These are phyloP conservation scores for Plasmodium chabaudi DNA, from an alignment of 169 alveolate genomes.

Conservation along the genomic window DNA sequence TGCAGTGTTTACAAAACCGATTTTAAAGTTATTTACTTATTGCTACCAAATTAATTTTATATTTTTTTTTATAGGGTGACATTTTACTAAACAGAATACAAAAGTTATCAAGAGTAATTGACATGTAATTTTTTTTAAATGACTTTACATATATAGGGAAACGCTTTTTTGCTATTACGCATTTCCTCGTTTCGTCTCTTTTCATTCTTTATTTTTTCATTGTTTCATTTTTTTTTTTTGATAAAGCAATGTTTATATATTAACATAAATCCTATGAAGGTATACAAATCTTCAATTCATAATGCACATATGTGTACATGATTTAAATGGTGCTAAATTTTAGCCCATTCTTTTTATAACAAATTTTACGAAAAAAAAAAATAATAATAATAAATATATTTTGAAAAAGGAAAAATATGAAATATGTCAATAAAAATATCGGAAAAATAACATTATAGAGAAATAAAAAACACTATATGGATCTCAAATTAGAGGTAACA, in stretches of 20 bases:
- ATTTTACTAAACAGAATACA: slow-evolving; percentile 93
- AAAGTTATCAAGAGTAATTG: slow-evolving; percentile 94
- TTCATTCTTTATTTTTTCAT: not conserved
- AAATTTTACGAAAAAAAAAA: not conserved
- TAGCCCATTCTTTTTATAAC: too few relatives aligned
- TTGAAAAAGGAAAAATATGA: not conserved
- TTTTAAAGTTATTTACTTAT: not conserved
- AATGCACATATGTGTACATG: too few relatives aligned
- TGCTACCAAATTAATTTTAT: slow-evolving; percentile 3
- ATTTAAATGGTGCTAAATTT: too few relatives aligned
- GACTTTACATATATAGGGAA: not conserved
- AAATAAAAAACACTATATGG: not conserved
- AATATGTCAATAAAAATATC: not conserved
- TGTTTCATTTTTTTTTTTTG: too few relatives aligned
- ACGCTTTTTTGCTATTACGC: not conserved
- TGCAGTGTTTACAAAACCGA: not conserved
- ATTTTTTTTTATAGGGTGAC: slow-evolving; percentile 86
- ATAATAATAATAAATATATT: not conserved
- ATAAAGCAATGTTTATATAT: too few relatives aligned
- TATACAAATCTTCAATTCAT: too few relatives aligned
- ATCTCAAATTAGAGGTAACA: slow-evolving; percentile 15
- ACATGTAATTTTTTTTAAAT: slow-evolving; percentile 84
- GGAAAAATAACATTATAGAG: not conserved
- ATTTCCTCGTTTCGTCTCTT: not conserved
- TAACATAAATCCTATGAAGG: too few relatives aligned